Evolutionary conservation across 345 rosid genomes (phyloP), one percentile per base, ranked within the genome.

Genomic region (Pugionium dolabratum): DNA sequence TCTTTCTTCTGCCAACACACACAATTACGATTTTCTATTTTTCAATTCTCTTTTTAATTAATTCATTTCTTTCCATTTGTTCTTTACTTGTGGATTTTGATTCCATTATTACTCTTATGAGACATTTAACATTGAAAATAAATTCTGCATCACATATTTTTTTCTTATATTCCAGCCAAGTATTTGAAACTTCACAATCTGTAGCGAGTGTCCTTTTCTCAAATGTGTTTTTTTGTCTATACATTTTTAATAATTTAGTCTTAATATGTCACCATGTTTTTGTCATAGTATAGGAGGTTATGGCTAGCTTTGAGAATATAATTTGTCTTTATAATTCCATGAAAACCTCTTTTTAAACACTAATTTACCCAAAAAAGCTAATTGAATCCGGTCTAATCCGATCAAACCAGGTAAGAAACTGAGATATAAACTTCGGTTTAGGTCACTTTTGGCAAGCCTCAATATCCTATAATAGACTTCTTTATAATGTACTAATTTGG

Each of bases 1-100:
- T 73, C 72, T 30, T 61, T 59, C 71, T 44, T 52, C 44, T 66
- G 76, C 67, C 72, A 42, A 64, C 57, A 65, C 66, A 64, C 71
- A 5, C 47, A 37, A 30, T 0, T 34, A 43, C 67, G 5, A 70
- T 61, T 3, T 29, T 35, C 4, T 36, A 28, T 48, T 7, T n/a
- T 18, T 34, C 1, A 36, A 6, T 32, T 40, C 4, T 62, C 35
- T 25, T 42, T 58, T 42, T 18, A 31, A 31, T 2, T 5, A 29
- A 57, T 9, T 4, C 27, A n/a, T 59, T 41, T 30, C 49, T 7
- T 59, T 45, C 29, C 51, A 7, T 30, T 58, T 28, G 8, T 39
- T 41, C 4, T 41, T 58, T 18, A 33, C 10, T 45, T 39, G 34
- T 66, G 25, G 8, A 7, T 45, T 45, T 27, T 44, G 18, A 18